Percentiles rank a stretch among this genome's conserved stretches.
These are phyloP conservation scores for fission yeast (Schizosaccharomyces pombe) DNA, from an alignment of 805 yeast genomes.

Conservation along the genomic window DNA sequence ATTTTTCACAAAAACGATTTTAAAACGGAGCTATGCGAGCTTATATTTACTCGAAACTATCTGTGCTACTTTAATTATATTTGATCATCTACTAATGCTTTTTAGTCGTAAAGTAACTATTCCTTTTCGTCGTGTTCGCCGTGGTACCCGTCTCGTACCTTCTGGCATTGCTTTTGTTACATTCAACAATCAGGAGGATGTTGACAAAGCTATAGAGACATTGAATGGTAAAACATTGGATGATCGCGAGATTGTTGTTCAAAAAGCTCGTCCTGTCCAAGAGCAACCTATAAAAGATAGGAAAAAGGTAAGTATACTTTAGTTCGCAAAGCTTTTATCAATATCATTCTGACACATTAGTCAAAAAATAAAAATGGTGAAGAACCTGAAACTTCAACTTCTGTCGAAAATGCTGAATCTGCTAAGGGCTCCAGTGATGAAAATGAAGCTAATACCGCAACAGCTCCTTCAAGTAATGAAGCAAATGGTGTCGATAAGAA, in stretches of 20 bases:
- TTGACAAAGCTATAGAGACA: constrained; percentile 21
- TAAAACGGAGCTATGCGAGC: no score
- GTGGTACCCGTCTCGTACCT: constrained; percentile 16
- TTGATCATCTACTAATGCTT: constrained; percentile 10
- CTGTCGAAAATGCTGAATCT: neutral
- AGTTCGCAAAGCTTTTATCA: neutral
- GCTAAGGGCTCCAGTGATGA: neutral
- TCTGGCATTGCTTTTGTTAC: constrained; percentile 38
- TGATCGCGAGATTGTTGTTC: constrained; percentile 11
- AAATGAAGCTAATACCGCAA: neutral
- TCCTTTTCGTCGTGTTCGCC: constrained; percentile 25
- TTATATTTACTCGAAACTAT: no score
- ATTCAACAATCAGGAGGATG: constrained; percentile 21
- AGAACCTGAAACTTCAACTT: constrained; percentile 1
- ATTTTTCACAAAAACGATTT: no score
- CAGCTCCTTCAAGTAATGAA: neutral
- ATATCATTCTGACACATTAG: neutral
- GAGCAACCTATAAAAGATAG: constrained; percentile 3
- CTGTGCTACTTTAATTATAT: no score
- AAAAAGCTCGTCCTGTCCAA: constrained; percentile 9
- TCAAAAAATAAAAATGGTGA: neutral
- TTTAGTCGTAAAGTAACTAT: constrained; percentile 32
- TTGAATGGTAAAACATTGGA: constrained; percentile 19
- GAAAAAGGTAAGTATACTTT: constrained; percentile 2
- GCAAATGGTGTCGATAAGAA: neutral